Evolutionary conservation across 345 rosid species (phyloP), one percentile per base, ranked within the genome.

Genomic region (Linum trigynum): DNA sequence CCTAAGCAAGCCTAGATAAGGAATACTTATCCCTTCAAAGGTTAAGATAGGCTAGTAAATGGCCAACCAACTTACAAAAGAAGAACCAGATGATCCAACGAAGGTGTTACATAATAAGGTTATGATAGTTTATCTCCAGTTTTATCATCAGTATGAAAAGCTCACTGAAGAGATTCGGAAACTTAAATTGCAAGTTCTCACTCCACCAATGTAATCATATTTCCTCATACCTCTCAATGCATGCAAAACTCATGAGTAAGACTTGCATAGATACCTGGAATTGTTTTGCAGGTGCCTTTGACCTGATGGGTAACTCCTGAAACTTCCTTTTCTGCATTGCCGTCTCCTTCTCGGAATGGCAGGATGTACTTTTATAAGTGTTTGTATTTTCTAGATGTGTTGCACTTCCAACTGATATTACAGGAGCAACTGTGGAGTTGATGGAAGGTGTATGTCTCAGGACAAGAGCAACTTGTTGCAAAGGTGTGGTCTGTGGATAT

Each of bases 401-500:
- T 41, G 74, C 45, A 9, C 67, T 76, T 71, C 77, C 69, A 67
- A 58, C 60, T 35, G 82, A 65, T 43, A 74, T 69, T 23, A 76
- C 45, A 63, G 87, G 82, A 45, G 81, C 65, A 63, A 81, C 72
- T 36, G 74, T 72, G 23, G 90, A 82, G 42, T 69, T 67, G 72
- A 71, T 68, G 39, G 85, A 74, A 78, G 91, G 40, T 62, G 97
- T 82, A 66, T 80, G 98, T 70, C 75, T 85, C 78, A 92, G 97
- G 67, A 82, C 97, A 58, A 79, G 82, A 23, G 94, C 97, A 69
- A 92, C 90, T 79, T 92, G 97, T 77, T 90, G 98, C 72, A 90
- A 73, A 61, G 97, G 97, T 67, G 98, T 92, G 39, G 91, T 94
- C 81, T 84, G 94, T 68, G 97, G 97, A 75, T 87, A 89, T 71